Percentiles rank a stretch among this genome's conserved stretches.
phyloP scores from a whole-genome alignment of 805 yeast genomes.

The Candida loeiensis region DNA sequence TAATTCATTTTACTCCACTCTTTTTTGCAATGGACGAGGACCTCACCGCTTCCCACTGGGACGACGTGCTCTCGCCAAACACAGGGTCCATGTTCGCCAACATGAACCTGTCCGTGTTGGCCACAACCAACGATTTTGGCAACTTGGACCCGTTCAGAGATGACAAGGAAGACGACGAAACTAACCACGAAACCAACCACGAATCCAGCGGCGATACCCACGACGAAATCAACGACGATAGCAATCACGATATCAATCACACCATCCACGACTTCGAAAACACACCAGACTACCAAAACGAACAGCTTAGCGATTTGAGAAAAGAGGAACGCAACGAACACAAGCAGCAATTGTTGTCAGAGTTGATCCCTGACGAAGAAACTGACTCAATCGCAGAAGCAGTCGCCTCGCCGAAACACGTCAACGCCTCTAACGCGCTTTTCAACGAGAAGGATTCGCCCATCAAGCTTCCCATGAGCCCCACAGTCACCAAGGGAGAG shows the following conservation, averaged over 20 bases:
- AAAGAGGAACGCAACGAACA: constrained; percentile 33
- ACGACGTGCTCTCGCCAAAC: constrained; percentile 46
- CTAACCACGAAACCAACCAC: no score
- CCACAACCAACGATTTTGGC: constrained; percentile 11
- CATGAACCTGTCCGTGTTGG: constrained; percentile 31
- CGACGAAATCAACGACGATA: not conserved
- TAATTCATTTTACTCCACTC: not conserved
- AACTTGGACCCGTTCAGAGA: constrained; percentile 11
- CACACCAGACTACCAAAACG: constrained; percentile 16
- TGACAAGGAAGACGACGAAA: constrained; percentile 14
- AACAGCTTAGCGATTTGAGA: constrained; percentile 27
- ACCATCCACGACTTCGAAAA: no score
- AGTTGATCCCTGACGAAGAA: constrained; percentile 35
- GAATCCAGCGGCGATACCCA: not conserved
- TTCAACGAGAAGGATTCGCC: constrained; percentile 35
- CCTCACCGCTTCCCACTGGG: constrained; percentile 59
- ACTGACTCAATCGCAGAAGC: constrained; percentile 11
- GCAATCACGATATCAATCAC: not conserved
- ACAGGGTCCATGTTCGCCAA: constrained; percentile 13
- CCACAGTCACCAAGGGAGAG: constrained; percentile 1
- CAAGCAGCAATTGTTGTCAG: constrained; percentile 34
- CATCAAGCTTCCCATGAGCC: constrained; percentile 13
- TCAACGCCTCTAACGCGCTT: constrained; percentile 23
- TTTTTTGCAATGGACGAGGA: constrained; percentile 43
- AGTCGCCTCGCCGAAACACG: constrained; percentile 14